Evolutionary conservation across 352 stramenopile genomes (phyloP).

Genomic region (Pythium aquatile): DNA sequence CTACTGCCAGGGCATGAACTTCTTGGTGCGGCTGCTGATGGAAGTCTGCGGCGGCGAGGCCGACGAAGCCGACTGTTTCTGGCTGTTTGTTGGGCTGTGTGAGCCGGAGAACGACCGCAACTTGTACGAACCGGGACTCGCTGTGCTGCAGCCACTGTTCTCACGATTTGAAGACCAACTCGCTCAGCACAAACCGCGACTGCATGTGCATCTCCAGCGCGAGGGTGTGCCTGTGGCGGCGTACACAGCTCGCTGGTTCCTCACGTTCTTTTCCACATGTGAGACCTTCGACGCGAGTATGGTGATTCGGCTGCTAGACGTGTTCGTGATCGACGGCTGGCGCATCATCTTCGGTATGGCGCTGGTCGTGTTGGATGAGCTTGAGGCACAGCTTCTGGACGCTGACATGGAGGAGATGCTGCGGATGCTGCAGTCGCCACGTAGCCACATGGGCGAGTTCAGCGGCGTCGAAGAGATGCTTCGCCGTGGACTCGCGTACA

Average conservation of each 20-base stretch:
- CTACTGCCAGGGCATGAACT: slow-evolving; percentile 90
- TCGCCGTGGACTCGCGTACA: slow-evolving; percentile 17
- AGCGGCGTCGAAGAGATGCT: slow-evolving; percentile 16
- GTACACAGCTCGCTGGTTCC: slow-evolving; percentile 80
- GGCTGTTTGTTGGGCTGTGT: slow-evolving; percentile 76
- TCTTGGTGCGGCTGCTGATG: slow-evolving; percentile 70
- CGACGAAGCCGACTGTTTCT: slow-evolving; percentile 78
- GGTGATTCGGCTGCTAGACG: slow-evolving; percentile 68
- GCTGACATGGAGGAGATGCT: slow-evolving; percentile 72
- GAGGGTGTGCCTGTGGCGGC: slow-evolving; percentile 67
- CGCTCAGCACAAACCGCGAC: slow-evolving; percentile 61
- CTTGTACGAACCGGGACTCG: slow-evolving; percentile 75
- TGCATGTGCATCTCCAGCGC: slow-evolving; percentile 53
- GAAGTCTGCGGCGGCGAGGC: slow-evolving; percentile 46
- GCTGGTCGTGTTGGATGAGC: slow-evolving; percentile 73
- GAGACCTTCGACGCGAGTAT: slow-evolving; percentile 70
- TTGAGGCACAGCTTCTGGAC: slow-evolving; percentile 48
- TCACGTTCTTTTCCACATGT: slow-evolving; percentile 84
- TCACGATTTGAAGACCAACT: slow-evolving; percentile 65
- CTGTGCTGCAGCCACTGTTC: slow-evolving; percentile 63
- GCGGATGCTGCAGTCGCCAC: slow-evolving; percentile 60
- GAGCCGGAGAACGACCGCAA: slow-evolving; percentile 73
- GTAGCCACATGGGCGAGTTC: slow-evolving; percentile 36
- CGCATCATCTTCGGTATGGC: slow-evolving; percentile 78
- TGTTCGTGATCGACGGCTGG: slow-evolving; percentile 81